phyloP scores from a whole-genome alignment of 305 asterid species.

The Fraxinus nigra region DNA sequence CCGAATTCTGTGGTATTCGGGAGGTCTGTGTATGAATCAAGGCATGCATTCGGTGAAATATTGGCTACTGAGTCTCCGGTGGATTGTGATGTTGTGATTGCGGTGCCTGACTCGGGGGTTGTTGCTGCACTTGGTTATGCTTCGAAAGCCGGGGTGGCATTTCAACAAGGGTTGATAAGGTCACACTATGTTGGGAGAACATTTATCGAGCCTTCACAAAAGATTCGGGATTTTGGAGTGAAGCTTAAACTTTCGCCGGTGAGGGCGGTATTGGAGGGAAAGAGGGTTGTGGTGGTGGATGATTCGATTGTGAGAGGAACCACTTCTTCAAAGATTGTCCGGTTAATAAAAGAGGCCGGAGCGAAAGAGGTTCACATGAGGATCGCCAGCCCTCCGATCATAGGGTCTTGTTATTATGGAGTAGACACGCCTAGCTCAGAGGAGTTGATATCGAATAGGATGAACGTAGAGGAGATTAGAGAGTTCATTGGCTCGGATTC shows the following conservation, averaged over 20 bases:
- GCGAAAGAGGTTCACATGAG: background rate
- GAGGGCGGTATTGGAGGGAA: background rate
- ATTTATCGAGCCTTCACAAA: background rate
- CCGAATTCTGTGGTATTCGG: background rate
- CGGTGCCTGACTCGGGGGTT: background rate
- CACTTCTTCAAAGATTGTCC: background rate
- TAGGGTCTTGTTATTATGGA: constrained; percentile 26
- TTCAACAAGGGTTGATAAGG: background rate
- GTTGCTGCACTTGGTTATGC: background rate
- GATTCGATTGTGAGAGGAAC: background rate
- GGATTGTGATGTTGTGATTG: background rate
- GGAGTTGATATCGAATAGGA: constrained; percentile 23
- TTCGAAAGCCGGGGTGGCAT: background rate
- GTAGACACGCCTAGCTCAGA: constrained; percentile 16
- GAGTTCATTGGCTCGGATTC: constrained; percentile 32
- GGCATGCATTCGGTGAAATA: background rate
- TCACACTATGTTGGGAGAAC: background rate
- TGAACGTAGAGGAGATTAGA: background rate
- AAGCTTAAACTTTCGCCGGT: background rate
- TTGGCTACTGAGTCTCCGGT: background rate
- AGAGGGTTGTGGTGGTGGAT: background rate
- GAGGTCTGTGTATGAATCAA: background rate
- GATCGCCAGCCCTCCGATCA: background rate
- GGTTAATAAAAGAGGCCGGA: background rate
- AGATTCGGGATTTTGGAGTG: background rate